Conservation (phyloP, 1,139 yeast species). For the Tardiomyces blankii region DNA sequence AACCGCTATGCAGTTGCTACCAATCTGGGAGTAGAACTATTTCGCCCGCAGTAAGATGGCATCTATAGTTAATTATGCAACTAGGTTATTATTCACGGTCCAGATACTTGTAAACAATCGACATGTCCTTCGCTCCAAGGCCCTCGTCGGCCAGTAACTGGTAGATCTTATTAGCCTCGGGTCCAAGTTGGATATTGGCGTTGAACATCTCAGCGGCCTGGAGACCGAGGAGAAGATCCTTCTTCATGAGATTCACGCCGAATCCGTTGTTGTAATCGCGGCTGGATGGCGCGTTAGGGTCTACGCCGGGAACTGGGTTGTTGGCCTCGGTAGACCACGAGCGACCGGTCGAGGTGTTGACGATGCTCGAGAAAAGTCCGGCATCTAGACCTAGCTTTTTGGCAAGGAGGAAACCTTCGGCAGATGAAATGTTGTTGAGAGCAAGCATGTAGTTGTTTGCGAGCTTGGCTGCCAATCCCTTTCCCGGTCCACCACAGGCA, state of each 20-base stretch:
- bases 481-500: conserved; percentile 46
- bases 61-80: too few species aligned
- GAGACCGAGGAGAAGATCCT: conserved; percentile 46
- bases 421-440: conserved; percentile 46
- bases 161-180: conserved; percentile 20
- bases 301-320: conserved; percentile 46
- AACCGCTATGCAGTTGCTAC: too few species aligned
- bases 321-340: conserved; percentile 53
- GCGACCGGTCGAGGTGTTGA: conserved; percentile 48
- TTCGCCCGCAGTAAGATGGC: too few species aligned
- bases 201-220: conserved; percentile 31
- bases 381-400: conserved; percentile 41
- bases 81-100: not conserved
- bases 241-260: conserved; percentile 42
- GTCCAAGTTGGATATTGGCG: conserved; percentile 18
- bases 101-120: conserved; percentile 20
- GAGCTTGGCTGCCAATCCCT: conserved; percentile 50
- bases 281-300: conserved; percentile 38
- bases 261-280: conserved; percentile 43
- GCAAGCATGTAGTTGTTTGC: conserved; percentile 50
- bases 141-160: conserved; percentile 16
- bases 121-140: conserved; percentile 22
- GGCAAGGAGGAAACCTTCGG: conserved; percentile 53
- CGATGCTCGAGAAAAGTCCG: conserved; percentile 39
- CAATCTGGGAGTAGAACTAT: too few species aligned